Evolutionary conservation across 306 rosid genomes (phyloP).

Genomic region (Fragaria ananassa): DNA sequence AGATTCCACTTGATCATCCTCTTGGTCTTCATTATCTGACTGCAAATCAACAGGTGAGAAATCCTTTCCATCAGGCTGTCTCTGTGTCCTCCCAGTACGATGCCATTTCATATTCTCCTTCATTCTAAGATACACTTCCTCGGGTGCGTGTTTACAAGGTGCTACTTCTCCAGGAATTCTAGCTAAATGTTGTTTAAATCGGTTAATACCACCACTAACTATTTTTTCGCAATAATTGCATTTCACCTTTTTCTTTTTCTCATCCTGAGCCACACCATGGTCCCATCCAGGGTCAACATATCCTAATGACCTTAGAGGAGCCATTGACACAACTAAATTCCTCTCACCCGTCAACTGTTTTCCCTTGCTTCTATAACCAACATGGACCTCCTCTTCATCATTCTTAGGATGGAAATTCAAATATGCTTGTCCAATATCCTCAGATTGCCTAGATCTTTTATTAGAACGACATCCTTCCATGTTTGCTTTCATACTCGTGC

Average conservation of each 20-base stretch:
- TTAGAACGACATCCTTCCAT: slow-evolving; percentile 78
- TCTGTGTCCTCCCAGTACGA: slow-evolving; percentile 86
- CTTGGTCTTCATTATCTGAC: slow-evolving; percentile 75
- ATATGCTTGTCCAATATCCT: slow-evolving; percentile 60
- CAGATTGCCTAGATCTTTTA: slow-evolving; percentile 67
- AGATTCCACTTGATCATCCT: slow-evolving; percentile 60
- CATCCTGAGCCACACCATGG: slow-evolving; percentile 95
- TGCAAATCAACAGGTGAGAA: slow-evolving; percentile 51
- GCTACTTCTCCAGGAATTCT: slow-evolving; percentile 99
- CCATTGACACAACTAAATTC: slow-evolving; percentile 46
- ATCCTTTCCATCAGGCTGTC: slow-evolving; percentile 66
- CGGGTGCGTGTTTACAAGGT: slow-evolving; percentile 91
- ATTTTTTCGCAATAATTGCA: slow-evolving; percentile 88
- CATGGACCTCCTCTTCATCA: slow-evolving; percentile 67
- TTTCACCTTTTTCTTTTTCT: slow-evolving; percentile 94
- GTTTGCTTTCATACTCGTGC: slow-evolving; percentile 80
- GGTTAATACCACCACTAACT: slow-evolving; percentile 95
- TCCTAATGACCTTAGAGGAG: slow-evolving; percentile 84
- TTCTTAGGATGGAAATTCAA: slow-evolving; percentile 65
- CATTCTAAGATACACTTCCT: slow-evolving; percentile 75
- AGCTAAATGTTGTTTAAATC: slow-evolving; percentile 95
- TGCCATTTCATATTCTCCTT: slow-evolving; percentile 99
- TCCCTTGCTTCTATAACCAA: slow-evolving; percentile 74
- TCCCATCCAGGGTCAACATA: slow-evolving; percentile 99
- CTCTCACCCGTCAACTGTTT: slow-evolving; percentile 68